Percentiles rank a stretch among this genome's conserved stretches.
Evolutionary conservation across 108 stramenopile species (phyloP).

Genomic region (Stephanodiscus triporus): DNA sequence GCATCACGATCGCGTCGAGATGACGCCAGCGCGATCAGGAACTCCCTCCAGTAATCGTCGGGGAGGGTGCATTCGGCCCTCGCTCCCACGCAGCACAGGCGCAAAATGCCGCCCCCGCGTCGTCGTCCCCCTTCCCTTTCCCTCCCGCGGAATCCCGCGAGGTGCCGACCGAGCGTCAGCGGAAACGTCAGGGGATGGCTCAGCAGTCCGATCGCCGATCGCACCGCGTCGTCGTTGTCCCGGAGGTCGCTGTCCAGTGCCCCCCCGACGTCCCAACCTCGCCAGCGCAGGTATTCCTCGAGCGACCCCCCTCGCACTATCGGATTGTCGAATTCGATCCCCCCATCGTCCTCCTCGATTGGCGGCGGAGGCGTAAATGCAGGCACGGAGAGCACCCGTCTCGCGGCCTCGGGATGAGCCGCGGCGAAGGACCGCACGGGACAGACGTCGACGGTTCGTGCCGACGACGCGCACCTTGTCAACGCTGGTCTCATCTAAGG

Average conservation of each 20-base stretch:
- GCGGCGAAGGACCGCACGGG: slow-evolving; percentile 36
- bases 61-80: slow-evolving; percentile 88
- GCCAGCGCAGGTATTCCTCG: slow-evolving; percentile 61
- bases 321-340: not conserved
- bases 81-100: slow-evolving; percentile 81
- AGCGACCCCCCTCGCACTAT: slow-evolving; percentile 23
- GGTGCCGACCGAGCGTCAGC: slow-evolving; percentile 59
- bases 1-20: not conserved
- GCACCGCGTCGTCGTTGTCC: slow-evolving; percentile 2
- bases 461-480: no score
- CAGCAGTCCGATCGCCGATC: slow-evolving; percentile 49
- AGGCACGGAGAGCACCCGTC: slow-evolving; percentile 24
- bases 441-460: no score
- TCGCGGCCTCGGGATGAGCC: slow-evolving; percentile 30
- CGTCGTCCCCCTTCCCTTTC: not conserved
- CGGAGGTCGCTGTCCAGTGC: slow-evolving; percentile 10
- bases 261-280: slow-evolving; percentile 49
- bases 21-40: slow-evolving; percentile 42
- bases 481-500: no score
- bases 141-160: not conserved
- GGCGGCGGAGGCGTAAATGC: not conserved
- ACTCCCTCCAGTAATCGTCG: slow-evolving; percentile 84
- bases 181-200: slow-evolving; percentile 81
- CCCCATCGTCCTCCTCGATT: not conserved
- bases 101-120: not conserved